These are phyloP conservation scores for Lyophyllum atratum DNA, from an alignment of 768 basidiomycete species.

Conservation along the genomic window DNA sequence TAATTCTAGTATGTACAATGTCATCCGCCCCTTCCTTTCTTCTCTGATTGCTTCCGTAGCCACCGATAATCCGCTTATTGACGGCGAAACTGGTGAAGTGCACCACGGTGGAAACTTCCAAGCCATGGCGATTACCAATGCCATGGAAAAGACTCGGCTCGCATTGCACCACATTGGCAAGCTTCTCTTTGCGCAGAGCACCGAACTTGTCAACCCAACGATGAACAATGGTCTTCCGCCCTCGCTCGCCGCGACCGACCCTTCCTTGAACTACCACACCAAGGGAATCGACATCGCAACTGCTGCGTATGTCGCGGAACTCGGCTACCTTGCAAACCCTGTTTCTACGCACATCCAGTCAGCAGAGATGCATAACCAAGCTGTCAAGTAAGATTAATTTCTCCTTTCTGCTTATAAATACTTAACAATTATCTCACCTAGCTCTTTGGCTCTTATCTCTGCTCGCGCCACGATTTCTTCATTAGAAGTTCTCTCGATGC, in stretches of 20 bases:
- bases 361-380: conserved; percentile 86
- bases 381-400: conserved; percentile 62
- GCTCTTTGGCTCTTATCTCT: conserved; percentile 69
- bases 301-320: conserved; percentile 79
- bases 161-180: conserved; percentile 71
- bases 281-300: conserved; percentile 82
- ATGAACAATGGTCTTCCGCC: conserved; percentile 83
- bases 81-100: conserved; percentile 61
- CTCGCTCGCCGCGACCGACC: conserved; percentile 71
- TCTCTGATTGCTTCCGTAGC: conserved; percentile 40
- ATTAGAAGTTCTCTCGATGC: conserved; percentile 67
- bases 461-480: conserved; percentile 73
- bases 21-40: background rate
- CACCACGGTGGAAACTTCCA: conserved; percentile 91
- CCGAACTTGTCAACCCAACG: conserved; percentile 77
- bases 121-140: conserved; percentile 73
- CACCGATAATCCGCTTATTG: conserved; percentile 82
- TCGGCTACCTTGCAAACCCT: conserved; percentile 76
- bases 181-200: conserved; percentile 67
- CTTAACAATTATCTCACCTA: conserved; percentile 15
- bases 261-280: conserved; percentile 73
- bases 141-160: conserved; percentile 88
- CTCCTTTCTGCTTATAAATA: background rate
- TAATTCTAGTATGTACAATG: conserved; percentile 66
- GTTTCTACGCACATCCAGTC: conserved; percentile 82